These are phyloP conservation scores for Phyllosticta ampelicida DNA, from an alignment of 2,329 filamentous ascomycete species.

Conservation along the genomic window DNA sequence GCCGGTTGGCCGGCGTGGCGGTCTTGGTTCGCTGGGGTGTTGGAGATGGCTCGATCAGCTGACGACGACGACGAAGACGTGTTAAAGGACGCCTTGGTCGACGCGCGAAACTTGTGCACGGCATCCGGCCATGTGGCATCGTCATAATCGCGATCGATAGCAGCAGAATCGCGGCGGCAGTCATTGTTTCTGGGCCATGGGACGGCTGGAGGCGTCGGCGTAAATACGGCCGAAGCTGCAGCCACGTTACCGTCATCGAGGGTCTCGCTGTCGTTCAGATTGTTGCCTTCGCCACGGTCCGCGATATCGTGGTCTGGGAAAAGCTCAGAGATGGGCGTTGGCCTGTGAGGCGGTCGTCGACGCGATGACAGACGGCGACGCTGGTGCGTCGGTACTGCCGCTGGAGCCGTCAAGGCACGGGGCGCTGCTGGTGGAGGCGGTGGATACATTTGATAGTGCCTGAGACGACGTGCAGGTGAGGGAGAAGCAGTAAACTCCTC, in stretches of 20 bases:
- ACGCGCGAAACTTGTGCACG: not conserved
- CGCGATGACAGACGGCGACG: not conserved
- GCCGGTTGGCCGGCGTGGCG: not conserved
- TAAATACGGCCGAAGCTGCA: not conserved
- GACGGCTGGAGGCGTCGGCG: not conserved
- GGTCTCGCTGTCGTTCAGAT: not conserved
- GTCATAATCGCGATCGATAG: not conserved
- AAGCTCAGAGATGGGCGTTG: not conserved
- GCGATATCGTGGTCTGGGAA: not conserved
- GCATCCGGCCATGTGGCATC: not conserved
- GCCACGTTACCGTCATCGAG: not conserved
- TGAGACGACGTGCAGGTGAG: not conserved
- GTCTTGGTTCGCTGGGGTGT: not conserved
- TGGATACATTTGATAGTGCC: not conserved
- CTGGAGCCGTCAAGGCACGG: not conserved
- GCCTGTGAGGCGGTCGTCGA: not conserved
- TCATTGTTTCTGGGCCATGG: not conserved
- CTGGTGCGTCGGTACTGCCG: not conserved
- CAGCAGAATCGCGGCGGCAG: not conserved
- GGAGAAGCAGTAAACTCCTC: not conserved
- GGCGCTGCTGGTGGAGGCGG: not conserved
- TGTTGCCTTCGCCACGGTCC: not conserved
- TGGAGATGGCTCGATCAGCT: not conserved
- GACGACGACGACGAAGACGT: not conserved
- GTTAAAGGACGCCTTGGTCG: not conserved